A percentile compares a stretch with the other conserved stretches of the same genome.
These are phyloP conservation scores for Aurinia saxatilis DNA, from an alignment of 345 rosid species.

Conservation along the genomic window DNA sequence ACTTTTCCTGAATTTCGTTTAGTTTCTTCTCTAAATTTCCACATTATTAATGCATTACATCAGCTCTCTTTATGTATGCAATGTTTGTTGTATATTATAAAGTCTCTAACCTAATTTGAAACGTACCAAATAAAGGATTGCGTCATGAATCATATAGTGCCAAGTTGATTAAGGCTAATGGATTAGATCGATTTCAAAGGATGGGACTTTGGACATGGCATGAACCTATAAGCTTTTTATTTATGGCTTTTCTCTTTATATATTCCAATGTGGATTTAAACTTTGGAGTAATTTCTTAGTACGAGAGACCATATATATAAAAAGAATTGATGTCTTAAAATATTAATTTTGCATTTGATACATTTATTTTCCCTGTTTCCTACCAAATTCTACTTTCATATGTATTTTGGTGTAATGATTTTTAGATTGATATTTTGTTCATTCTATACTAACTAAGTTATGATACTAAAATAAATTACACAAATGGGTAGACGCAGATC, in stretches of 20 bases:
- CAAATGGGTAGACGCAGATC: slow-evolving; percentile 13
- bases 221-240: neutral
- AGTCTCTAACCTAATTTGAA: slow-evolving; percentile 19
- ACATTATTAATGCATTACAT: slow-evolving; percentile 15
- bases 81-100: neutral
- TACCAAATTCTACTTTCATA: too few relatives aligned
- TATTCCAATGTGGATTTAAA: neutral
- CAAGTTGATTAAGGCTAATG: slow-evolving; percentile 15
- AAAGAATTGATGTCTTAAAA: too few relatives aligned
- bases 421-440: neutral
- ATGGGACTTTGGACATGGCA: slow-evolving; percentile 1
- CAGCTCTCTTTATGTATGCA: neutral
- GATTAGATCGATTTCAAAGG: slow-evolving; percentile 18
- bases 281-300: neutral
- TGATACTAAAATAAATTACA: neutral
- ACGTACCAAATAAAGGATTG: slow-evolving; percentile 12
- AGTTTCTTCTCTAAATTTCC: too few relatives aligned
- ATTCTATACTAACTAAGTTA: neutral
- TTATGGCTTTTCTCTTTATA: slow-evolving; percentile 5
- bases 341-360: too few relatives aligned
- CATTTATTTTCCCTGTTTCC: too few relatives aligned
- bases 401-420: too few relatives aligned
- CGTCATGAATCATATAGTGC: slow-evolving; percentile 20
- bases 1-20: too few relatives aligned
- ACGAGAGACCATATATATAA: too few relatives aligned